Base-by-base conservation (phyloP, 768 basidiomycete species). In the Mycena filopes region DNA sequence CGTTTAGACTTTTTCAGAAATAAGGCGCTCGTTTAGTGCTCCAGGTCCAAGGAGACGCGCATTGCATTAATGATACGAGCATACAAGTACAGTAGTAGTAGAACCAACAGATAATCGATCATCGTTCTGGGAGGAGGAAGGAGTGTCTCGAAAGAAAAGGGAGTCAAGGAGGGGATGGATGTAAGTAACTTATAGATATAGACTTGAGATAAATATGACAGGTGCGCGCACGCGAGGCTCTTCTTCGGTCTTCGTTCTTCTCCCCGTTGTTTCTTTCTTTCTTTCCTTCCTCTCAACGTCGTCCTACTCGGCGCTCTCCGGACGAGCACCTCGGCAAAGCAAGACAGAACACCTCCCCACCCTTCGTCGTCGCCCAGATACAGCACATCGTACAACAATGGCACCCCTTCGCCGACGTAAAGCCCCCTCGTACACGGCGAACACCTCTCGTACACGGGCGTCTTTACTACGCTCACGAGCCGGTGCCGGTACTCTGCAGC, bases 401-500 rank as follows among this genome's bases (percentile, higher is more conserved):
- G 16, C 49, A 36, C 28, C 49, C 25, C 18, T 28, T 15, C 48
- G 16, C 48, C 28, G 26, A 33, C 7, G 31, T 33, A 33, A 5
- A 33, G 12, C 5, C 51, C 13, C 21, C 50, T 26, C n/a, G 53
- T 29, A 41, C 54, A 55, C 11, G 15, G 13, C 41, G 10, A 6
- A 45, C 25, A 47, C 56, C n/a, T 40, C 38, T 36, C 48, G 41
- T 50, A 53, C 15, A 26, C 55, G 43, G 21, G 38, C 36, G 28
- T 1, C 36, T 15, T 23, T 12, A 25, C 45, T 25, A 26, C 46
- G 10, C 49, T 61, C 33, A 60, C 23, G 60, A 63, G 15, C 46
- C 61, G 2, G 59, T 45, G 4, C 51, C 58, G 13, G 38, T 50
- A 31, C 55, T 56, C 36, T 68, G 67, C 33, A 68, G 54, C 40